Conservation (phyloP, 2,329 filamentous ascomycete species). For the Fusarium anguioides region DNA sequence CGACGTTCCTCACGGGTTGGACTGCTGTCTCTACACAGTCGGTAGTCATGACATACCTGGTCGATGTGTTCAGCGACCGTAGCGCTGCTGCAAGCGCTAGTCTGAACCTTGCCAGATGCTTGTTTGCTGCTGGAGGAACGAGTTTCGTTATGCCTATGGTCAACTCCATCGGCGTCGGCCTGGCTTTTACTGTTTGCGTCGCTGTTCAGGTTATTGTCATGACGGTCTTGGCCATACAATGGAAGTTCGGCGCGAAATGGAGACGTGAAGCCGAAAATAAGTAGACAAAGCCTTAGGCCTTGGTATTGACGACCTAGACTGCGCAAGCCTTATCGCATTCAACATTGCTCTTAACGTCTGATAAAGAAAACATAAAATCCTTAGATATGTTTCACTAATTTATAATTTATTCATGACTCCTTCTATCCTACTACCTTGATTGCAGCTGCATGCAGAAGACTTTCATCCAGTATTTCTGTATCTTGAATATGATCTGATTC, state of each 20-base stretch:
- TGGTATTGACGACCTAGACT: too few relatives aligned
- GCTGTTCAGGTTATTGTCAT: slow-evolving; percentile 58
- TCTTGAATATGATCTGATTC: too few relatives aligned
- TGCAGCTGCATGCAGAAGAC: too few relatives aligned
- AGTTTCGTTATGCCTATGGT: slow-evolving; percentile 63
- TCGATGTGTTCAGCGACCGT: slow-evolving; percentile 62
- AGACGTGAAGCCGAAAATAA: neutral
- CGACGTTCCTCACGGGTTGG: slow-evolving; percentile 64
- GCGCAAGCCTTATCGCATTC: too few relatives aligned
- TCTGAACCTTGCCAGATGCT: slow-evolving; percentile 63
- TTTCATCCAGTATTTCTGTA: too few relatives aligned
- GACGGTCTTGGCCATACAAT: neutral
- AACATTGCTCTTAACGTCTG: too few relatives aligned
- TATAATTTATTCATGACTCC: too few relatives aligned
- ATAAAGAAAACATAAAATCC: too few relatives aligned
- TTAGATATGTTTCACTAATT: too few relatives aligned
- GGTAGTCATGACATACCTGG: slow-evolving; percentile 62
- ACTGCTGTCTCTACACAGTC: slow-evolving; percentile 61
- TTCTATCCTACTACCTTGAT: too few relatives aligned
- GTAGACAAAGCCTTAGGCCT: too few relatives aligned
- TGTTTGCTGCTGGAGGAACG: slow-evolving; percentile 63
- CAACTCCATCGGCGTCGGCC: slow-evolving; percentile 57
- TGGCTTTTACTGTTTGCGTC: slow-evolving; percentile 59
- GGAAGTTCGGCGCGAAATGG: neutral
- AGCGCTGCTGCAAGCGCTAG: slow-evolving; percentile 65